Evolutionary conservation across 2,329 filamentous ascomycete genomes (phyloP).

Genomic region (Fusarium sp.): DNA sequence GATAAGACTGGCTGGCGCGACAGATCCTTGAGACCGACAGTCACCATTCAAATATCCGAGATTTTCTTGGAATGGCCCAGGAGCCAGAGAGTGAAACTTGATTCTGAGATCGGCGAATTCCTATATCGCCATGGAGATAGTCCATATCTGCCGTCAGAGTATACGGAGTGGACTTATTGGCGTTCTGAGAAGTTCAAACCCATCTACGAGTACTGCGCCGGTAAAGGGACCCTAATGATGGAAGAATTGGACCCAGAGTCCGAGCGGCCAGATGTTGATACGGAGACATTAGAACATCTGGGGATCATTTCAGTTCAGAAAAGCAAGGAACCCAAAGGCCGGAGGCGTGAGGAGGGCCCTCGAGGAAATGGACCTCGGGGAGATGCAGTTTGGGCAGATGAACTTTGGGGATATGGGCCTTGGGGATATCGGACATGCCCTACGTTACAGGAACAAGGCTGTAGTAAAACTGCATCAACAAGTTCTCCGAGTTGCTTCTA

Average conservation of each 20-base stretch:
- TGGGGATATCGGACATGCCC: not conserved
- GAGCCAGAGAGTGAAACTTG: not conserved
- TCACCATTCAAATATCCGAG: fast-evolving
- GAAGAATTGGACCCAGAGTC: not conserved
- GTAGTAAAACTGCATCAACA: slow-evolving; percentile 62
- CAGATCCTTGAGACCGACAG: not conserved
- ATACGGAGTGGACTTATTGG: not conserved
- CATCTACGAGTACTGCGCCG: not conserved
- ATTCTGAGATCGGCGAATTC: not conserved
- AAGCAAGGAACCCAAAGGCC: too few relatives aligned
- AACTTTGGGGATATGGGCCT: not conserved
- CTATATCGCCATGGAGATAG: not conserved
- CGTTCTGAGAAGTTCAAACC: fast-evolving
- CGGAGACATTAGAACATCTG: not conserved
- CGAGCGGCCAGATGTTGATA: not conserved
- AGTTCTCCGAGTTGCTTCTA: slow-evolving; percentile 93
- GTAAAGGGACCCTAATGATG: not conserved
- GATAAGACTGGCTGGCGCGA: not conserved
- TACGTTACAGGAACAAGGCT: not conserved
- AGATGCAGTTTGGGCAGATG: not conserved
- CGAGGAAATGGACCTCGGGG: fast-evolving
- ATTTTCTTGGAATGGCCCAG: fast-evolving
- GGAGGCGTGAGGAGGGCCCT: too few relatives aligned
- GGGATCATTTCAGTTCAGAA: too few relatives aligned
- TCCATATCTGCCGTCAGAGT: not conserved